A percentile compares a stretch with the other conserved stretches of the same genome.
Conservation (phyloP, 768 basidiomycete genomes). For the Rubroboletus satanas region DNA sequence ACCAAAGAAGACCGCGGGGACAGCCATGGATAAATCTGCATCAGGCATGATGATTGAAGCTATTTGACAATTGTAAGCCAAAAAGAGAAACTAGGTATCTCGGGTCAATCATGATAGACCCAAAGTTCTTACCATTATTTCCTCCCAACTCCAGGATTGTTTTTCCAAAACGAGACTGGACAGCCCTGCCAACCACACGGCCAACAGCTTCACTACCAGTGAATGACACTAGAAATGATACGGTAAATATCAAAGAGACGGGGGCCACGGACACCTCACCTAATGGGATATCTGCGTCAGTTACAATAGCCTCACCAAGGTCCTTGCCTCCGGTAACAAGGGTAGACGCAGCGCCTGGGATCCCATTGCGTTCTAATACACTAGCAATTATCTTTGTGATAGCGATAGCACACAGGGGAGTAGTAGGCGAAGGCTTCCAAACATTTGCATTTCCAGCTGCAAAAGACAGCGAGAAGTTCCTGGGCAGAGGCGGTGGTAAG, state of each 20-base stretch:
- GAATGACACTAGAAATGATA: conserved; percentile 67
- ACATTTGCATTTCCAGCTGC: conserved; percentile 90
- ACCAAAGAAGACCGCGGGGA: conserved; percentile 90
- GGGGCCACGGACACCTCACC: conserved; percentile 41
- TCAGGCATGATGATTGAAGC: conserved; percentile 92
- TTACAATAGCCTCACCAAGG: conserved; percentile 74
- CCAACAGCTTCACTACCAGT: conserved; percentile 92
- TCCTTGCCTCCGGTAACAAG: conserved; percentile 83
- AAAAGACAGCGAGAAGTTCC: conserved; percentile 88
- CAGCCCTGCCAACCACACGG: conserved; percentile 79
- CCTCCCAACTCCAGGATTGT: conserved; percentile 89
- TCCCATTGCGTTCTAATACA: conserved; percentile 76
- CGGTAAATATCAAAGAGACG: neutral
- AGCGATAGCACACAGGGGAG: conserved; percentile 87
- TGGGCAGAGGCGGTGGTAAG: conserved; percentile 29
- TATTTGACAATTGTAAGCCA: conserved; percentile 31
- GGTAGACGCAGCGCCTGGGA: conserved; percentile 80
- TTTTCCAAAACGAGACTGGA: conserved; percentile 87
- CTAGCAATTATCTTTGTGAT: conserved; percentile 78
- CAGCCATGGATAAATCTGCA: conserved; percentile 85
- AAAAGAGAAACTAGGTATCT: conserved; percentile 18
- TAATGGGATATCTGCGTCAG: conserved; percentile 71
- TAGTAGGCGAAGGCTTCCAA: conserved; percentile 93
- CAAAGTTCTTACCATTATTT: conserved; percentile 71
- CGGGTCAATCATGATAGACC: conserved; percentile 15